Evolutionary conservation across 306 rosid species (phyloP), one percentile per base, ranked within the genome.

Genomic region (Sophora flavescens): DNA sequence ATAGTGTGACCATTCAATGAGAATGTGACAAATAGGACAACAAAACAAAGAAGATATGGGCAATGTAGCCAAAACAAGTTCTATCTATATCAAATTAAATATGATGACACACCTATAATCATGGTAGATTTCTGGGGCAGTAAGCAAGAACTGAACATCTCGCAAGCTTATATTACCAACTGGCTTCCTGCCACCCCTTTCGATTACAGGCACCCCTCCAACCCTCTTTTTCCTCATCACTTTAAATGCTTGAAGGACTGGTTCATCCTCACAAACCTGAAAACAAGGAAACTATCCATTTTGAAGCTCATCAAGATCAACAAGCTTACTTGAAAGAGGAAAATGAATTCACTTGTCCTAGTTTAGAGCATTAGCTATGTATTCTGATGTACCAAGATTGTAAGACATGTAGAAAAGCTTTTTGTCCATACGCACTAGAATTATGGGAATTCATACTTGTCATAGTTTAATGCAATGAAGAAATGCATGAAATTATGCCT

Each of bases 231-330:
- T 96, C 90, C 96, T 86, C 98, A 96, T 96, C 77, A 87, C 56
- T 88, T 93, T 96, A 75, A 96, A 96, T 11, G 99, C 99, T 84
- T 96, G 98, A 28, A 96, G 93, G 80, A 96, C 99, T 0, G 99
- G 97, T 68, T 96, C 98, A 69, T 96, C 91, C 90, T 92, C 99
- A 62, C 84, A 87, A 68, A 96, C 92, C 99, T 92, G 67, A 72
- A 69, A 47, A 81, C 57, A 77, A 47, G 33, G 58, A 63, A 63
- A 53, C 57, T 63, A 42, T 68, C 77, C 51, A 42, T 22, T 78
- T 4, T 41, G 62, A 79, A 71, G 70, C n/a, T n/a, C n/a, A n/a
- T n/a, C n/a, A n/a, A n/a, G n/a, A n/a, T n/a, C n/a, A n/a, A n/a
- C n/a, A n/a, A n/a, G n/a, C 15, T 77, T 63, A 59, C 57, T 60